Percentiles rank a stretch among this genome's conserved stretches.
These are phyloP conservation scores for Geranium incanum DNA, from an alignment of 441 rosid species.

Conservation along the genomic window DNA sequence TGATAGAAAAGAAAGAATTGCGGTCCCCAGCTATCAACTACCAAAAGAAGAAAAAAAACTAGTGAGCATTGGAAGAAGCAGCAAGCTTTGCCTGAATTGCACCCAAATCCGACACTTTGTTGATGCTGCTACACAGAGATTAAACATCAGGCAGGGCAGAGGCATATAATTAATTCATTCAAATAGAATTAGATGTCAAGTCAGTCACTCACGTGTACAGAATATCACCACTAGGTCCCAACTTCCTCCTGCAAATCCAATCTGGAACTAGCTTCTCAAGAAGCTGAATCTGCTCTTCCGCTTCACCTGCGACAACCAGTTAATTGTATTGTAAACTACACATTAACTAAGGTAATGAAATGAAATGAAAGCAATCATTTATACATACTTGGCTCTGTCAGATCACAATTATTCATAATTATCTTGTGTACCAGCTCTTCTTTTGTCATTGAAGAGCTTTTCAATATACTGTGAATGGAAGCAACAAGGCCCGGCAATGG, in stretches of 20 bases:
- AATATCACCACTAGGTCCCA: slow-evolving; percentile 31
- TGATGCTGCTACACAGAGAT: slow-evolving; percentile 27
- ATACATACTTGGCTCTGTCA: slow-evolving; percentile 30
- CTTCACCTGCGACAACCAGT: slow-evolving; percentile 30
- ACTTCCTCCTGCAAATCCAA: slow-evolving; percentile 36
- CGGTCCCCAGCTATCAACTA: neutral
- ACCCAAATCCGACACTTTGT: slow-evolving; percentile 1
- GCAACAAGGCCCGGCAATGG: slow-evolving; percentile 36
- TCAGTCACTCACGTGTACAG: slow-evolving; percentile 30
- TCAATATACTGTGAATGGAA: slow-evolving; percentile 30
- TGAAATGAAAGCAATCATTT: neutral
- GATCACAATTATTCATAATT: slow-evolving; percentile 32
- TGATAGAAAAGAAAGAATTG: neutral
- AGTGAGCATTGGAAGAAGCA: neutral
- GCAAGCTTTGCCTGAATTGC: neutral
- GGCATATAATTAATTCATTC: neutral
- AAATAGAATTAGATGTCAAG: neutral
- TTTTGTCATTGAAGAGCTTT: slow-evolving; percentile 36
- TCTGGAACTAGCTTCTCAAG: slow-evolving; percentile 44
- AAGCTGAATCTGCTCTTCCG: slow-evolving; percentile 43
- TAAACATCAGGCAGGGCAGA: neutral
- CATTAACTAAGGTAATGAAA: neutral
- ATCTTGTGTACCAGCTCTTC: slow-evolving; percentile 52
- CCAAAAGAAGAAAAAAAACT: too few relatives aligned
- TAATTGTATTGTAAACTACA: too few relatives aligned